Evolutionary conservation across 495 filamentous ascomycete genomes (phyloP), one percentile per base, ranked within the genome.

Genomic region (Monascus purpureus): DNA sequence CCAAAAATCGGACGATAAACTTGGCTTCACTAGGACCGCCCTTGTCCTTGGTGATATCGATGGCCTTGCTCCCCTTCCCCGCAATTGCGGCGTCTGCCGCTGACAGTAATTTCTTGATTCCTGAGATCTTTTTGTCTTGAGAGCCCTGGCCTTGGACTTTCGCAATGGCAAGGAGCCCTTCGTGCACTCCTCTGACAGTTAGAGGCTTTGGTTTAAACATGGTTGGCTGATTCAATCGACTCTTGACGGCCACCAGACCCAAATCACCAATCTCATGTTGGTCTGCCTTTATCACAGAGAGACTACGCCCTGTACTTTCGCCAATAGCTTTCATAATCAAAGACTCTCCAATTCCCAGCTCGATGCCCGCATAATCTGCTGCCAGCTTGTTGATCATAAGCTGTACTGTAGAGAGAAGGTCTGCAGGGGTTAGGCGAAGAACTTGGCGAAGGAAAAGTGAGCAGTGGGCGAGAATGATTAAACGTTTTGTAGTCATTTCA

Each of bases 311-410:
- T 2, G 90, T 96, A 31, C 75, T 77, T 59, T 97, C 87, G 9
- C 86, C 85, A 46, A 97, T 93, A 11, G 90, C 82, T 46, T 95
- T 97, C 86, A 97, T 95, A 44, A 97, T 93, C 27, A 97, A 51
- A 9, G 85, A 93, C 60, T 97, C 90, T 26, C 90, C 90, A 47
- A 97, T 96, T 17, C 90, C 90, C 12, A 97, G 65, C 55, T 97
- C 90, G 35, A 97, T 81, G 13, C 90, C 90, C 15, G 87, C 77
- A 46, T 94, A 97, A 49, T 97, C 90, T 1, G 90, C 87, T 8
- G 90, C 90, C 20, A 97, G 73, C 46, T 95, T 96, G 55, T 93
- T 94, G 57, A 90, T 85, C 87, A 96, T 96, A 13, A 97, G 74
- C 32, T 88, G 69, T 6, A 96, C 77, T 1, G 82, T 90, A 2